Conservation (phyloP, 164 flowering plant genomes). For the Vitis vinifera region ASM3070453v1 NC_081817.1:6862501-6863000, state of each 20-base stretch:
- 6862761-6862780: constrained; percentile 51
- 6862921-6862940: constrained; percentile 36
- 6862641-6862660: constrained; percentile 34
- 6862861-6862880: constrained; percentile 24
- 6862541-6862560: constrained; percentile 32
- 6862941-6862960: constrained; percentile 51
- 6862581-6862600: constrained; percentile 28
- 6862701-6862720: constrained; percentile 56
- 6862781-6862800: constrained; percentile 50
- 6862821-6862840: constrained; percentile 50
- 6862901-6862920: constrained; percentile 47
- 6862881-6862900: constrained; percentile 47
- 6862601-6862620: constrained; percentile 26
- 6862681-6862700: constrained; percentile 38
- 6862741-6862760: constrained; percentile 45
- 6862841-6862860: constrained; percentile 53
- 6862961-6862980: constrained; percentile 49
- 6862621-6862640: constrained; percentile 32
- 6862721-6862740: constrained; percentile 52
- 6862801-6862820: constrained; percentile 45
- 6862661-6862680: constrained; percentile 20
- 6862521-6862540: constrained; percentile 25
- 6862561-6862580: constrained; percentile 25
- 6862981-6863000: constrained; percentile 33
- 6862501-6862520: constrained; percentile 28